Evolutionary conservation across 2,329 filamentous ascomycete species (phyloP).

Genomic region (Colletotrichum karsti): DNA sequence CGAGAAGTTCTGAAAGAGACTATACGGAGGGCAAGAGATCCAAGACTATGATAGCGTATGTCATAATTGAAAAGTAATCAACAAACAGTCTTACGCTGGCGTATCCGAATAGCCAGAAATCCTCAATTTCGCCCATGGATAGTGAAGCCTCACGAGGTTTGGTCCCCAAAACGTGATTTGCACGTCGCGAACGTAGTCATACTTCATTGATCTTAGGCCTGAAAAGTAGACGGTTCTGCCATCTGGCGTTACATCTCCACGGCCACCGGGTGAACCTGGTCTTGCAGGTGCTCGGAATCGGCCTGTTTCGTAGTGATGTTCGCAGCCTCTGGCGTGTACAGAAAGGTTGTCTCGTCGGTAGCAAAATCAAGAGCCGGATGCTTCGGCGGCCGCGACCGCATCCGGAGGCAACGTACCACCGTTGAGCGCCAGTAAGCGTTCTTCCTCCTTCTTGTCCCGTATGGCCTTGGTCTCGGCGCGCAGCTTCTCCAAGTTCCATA

Average conservation of each 20-base stretch:
- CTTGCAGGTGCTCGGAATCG: slow-evolving; percentile 31
- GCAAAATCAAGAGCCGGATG: slow-evolving; percentile 29
- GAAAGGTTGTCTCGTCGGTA: background rate
- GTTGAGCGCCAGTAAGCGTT: slow-evolving; percentile 57
- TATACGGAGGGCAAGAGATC: background rate
- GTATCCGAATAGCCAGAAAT: background rate
- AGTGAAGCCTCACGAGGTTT: slow-evolving; percentile 18
- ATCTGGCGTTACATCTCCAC: slow-evolving; percentile 22
- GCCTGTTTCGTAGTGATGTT: slow-evolving; percentile 28
- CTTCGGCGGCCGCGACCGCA: background rate
- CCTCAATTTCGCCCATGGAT: slow-evolving; percentile 6
- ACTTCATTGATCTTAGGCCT: slow-evolving; percentile 31
- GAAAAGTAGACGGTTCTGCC: slow-evolving; percentile 29
- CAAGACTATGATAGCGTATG: background rate
- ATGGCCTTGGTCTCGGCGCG: slow-evolving; percentile 85
- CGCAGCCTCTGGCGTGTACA: slow-evolving; percentile 24
- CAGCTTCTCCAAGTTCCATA: slow-evolving; percentile 85
- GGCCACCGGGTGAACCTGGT: slow-evolving; percentile 25
- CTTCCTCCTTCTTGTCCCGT: slow-evolving; percentile 79
- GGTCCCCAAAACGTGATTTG: slow-evolving; percentile 6
- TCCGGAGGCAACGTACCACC: slow-evolving; percentile 18
- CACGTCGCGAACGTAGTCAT: slow-evolving; percentile 29
- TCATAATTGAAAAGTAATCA: background rate
- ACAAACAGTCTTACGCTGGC: background rate
- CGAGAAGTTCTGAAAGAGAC: slow-evolving; percentile 71